Percentiles rank a stretch among this genome's conserved stretches.
Evolutionary conservation across 257 asterid genomes (phyloP).

Genomic region (Gentiana macrophylla): DNA sequence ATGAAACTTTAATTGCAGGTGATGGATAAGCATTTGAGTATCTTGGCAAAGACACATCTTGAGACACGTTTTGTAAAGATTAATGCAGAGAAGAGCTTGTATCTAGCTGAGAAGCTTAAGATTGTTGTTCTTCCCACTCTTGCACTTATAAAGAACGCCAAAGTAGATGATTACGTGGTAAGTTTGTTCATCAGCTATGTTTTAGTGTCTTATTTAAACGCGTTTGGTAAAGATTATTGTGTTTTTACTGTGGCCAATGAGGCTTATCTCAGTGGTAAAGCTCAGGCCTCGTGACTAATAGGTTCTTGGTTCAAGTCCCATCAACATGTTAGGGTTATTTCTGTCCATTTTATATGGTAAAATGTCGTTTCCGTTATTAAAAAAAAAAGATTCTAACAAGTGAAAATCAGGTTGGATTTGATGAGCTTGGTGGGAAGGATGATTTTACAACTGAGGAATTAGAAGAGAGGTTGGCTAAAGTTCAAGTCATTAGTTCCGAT

Average conservation of each 20-base stretch:
- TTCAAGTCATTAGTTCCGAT: slow-evolving; percentile 54
- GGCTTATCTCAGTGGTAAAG: no score
- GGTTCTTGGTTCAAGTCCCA: no score
- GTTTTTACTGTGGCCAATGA: no score
- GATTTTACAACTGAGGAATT: slow-evolving; percentile 88
- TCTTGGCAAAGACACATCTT: slow-evolving; percentile 78
- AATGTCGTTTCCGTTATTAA: no score
- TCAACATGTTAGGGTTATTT: no score
- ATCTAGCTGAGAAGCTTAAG: slow-evolving; percentile 81
- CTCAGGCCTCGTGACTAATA: no score
- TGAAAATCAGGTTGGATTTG: slow-evolving; percentile 73
- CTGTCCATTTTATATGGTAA: no score
- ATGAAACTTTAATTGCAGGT: slow-evolving; percentile 42
- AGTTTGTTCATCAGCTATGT: slow-evolving; percentile 3
- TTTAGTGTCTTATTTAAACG: not conserved
- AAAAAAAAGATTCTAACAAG: not conserved
- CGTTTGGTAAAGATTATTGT: no score
- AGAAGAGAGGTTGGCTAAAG: slow-evolving; percentile 85
- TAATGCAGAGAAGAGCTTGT: slow-evolving; percentile 89
- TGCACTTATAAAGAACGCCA: slow-evolving; percentile 80
- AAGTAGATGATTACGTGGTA: slow-evolving; percentile 96
- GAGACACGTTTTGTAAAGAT: slow-evolving; percentile 93
- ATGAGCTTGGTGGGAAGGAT: slow-evolving; percentile 90
- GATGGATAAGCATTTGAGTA: slow-evolving; percentile 78
- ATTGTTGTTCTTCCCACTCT: slow-evolving; percentile 89